Percentiles rank a stretch among this genome's conserved stretches.
phyloP scores from a whole-genome alignment of 768 basidiomycete species.

The Naganishia kalamii region DNA sequence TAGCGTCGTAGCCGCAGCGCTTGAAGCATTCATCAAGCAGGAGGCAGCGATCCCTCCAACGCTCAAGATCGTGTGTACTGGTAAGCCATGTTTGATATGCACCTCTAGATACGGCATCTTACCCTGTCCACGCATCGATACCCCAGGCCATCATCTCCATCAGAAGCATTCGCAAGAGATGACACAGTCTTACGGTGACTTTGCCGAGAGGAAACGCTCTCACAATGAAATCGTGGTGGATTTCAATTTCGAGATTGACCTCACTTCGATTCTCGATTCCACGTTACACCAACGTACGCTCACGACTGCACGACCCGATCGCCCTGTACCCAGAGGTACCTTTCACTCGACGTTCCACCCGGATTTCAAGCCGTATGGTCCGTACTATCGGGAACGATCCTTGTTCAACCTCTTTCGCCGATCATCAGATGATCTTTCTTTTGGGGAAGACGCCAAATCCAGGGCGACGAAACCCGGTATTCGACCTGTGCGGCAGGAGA shows the following conservation, averaged over 20 bases:
- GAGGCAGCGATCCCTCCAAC: conserved; percentile 5
- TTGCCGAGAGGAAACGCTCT: background rate
- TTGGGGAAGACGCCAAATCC: background rate
- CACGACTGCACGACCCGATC: conserved; percentile 2
- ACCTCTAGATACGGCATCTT: background rate
- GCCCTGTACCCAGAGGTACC: background rate
- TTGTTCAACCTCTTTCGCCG: background rate
- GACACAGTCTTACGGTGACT: background rate
- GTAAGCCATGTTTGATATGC: background rate
- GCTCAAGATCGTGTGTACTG: background rate
- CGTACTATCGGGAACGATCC: background rate
- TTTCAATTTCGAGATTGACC: conserved; percentile 9
- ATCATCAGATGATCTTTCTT: background rate
- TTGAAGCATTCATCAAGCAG: conserved; percentile 15
- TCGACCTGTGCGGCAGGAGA: background rate
- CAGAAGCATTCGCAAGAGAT: background rate
- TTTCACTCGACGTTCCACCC: conserved; percentile 5
- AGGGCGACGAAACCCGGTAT: conserved; percentile 5
- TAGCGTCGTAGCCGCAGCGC: background rate
- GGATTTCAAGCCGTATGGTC: conserved; percentile 1
- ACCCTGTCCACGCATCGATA: no score
- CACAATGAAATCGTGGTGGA: conserved; percentile 11
- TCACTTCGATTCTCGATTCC: conserved; percentile 4
- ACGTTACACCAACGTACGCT: background rate
- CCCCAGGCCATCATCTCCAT: background rate